Conservation (phyloP, 352 stramenopile species). For the Pythium insidiosum region DNA sequence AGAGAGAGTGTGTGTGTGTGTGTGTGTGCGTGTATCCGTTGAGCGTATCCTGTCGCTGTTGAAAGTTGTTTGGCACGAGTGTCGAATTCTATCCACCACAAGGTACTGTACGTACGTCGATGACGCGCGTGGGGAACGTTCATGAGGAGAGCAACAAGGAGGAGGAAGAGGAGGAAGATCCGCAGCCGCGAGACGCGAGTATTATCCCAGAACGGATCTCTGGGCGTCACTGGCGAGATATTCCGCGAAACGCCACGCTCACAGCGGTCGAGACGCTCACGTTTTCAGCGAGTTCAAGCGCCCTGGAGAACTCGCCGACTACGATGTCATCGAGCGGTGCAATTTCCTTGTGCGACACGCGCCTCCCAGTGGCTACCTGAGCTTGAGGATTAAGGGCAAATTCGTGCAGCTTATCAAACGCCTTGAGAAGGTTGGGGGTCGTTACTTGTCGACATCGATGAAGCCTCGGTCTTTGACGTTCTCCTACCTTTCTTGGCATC, state of each 20-base stretch:
- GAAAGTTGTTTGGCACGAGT: neutral
- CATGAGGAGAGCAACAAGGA: slow-evolving; percentile 7
- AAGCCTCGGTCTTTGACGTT: slow-evolving; percentile 8
- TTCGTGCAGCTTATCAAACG: slow-evolving; percentile 20
- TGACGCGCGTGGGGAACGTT: neutral
- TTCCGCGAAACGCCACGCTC: slow-evolving; percentile 20
- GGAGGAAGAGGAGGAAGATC: slow-evolving; percentile 10
- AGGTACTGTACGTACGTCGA: neutral
- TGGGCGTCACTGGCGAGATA: slow-evolving; percentile 15
- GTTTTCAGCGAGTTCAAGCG: slow-evolving; percentile 19
- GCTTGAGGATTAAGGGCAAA: slow-evolving; percentile 19
- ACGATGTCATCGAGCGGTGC: slow-evolving; percentile 20
- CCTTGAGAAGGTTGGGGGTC: slow-evolving; percentile 14
- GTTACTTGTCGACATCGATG: slow-evolving; percentile 4
- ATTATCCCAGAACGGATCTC: slow-evolving; percentile 6
- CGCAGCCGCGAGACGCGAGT: slow-evolving; percentile 12
- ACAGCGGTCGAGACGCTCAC: slow-evolving; percentile 11
- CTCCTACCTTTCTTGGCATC: slow-evolving; percentile 13
- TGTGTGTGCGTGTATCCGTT: too few relatives aligned
- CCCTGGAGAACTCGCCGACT: slow-evolving; percentile 16
- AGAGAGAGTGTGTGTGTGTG: too few relatives aligned
- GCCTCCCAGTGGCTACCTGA: slow-evolving; percentile 14
- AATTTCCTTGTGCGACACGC: slow-evolving; percentile 20
- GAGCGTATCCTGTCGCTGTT: neutral
- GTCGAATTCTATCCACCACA: neutral